Base-by-base conservation (phyloP, 164 flowering plant species). In the Berberis thunbergii region DNA sequence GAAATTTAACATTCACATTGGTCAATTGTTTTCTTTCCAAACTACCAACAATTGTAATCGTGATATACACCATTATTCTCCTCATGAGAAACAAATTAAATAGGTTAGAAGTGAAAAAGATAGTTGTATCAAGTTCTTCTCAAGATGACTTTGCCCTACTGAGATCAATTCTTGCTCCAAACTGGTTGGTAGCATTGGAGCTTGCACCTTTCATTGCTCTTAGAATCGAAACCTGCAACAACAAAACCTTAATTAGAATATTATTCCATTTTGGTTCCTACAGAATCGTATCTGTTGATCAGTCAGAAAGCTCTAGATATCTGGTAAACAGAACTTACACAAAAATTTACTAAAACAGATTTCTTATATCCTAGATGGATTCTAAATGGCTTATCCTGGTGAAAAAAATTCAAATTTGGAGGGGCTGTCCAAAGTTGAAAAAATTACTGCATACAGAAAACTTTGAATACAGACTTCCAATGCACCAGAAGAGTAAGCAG, bases 91-190 rank as follows among this genome's bases (percentile, higher is more conserved):
- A 26, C 26, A 26, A 26, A 26, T 26, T 26, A 26, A 26, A 26
- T 26, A 26, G 26, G 26, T 26, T 26, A 26, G 26, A 26, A 26
- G 26, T 26, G 26, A 26, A 26, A 26, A 26, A 26, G 26, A 26
- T 26, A 26, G 26, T 26, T 26, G 26, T 26, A 26, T 26, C 26
- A 26, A 26, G 0, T 26, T 26, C 42, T 52, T 64, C 55, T 55
- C 45, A 62, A 12, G 40, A 44, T 10, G 54, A 1, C 49, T 67
- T 67, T 1, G 8, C 26, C 41, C 48, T 39, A 11, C 74, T 57
- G 45, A 86, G 86, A 77, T 88, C 77, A 49, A 88, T 74, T 39
- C 85, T 72, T 60, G 91, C 87, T 68, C 74, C 96, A 74, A 91
- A 89, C 64, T 84, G 86, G 55, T 84, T 79, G 4, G 84, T 64